Evolutionary conservation across 768 basidiomycete species (phyloP), one percentile per base, ranked within the genome.

Genomic region (Boletus barrowsii): DNA sequence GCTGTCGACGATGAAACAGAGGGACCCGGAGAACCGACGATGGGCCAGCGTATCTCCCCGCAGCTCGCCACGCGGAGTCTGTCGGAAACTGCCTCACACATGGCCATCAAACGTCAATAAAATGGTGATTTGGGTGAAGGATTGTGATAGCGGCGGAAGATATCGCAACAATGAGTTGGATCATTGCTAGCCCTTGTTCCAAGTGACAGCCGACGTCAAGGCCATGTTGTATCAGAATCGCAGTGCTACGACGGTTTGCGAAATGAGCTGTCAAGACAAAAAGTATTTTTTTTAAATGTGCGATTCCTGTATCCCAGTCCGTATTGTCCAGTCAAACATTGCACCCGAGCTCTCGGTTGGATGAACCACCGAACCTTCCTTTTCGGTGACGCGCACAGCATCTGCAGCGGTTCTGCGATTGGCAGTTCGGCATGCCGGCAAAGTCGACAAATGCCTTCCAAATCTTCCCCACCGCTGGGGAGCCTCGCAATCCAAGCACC

Each of bases 401-500:
- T 33, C 40, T 47, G 18, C 8, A 18, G 37, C n/a, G 42, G 47
- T 50, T 58, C 56, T 47, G 43, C 47, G 63, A 66, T 70, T 69
- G 58, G 47, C 62, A 61, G 47, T 45, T 56, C 64, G 68, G 64
- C 59, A 60, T 55, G 60, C 56, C 67, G 62, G 66, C 68, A 72
- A 54, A 51, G 42, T 58, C 35, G 42, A 51, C 42, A 49, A 57
- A 79, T 79, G 78, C 61, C 76, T 51, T 68, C 74, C 36, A 68
- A 74, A 60, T 64, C 64, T 42, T 76, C 73, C 53, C 84, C 82
- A 48, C 68, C 66, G 44, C 75, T 89, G 26, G 88, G 87, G 41
- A 88, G 86, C 63, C 76, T 83, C 35, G 85, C 86, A 9, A 69
- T 90, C 41, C 84, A 90, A 70, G 80, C 80, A 7, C 86, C 88